These are phyloP conservation scores for Dalbergia cochinchinensis DNA, from an alignment of 306 rosid genomes.

Conservation along the genomic window DNA sequence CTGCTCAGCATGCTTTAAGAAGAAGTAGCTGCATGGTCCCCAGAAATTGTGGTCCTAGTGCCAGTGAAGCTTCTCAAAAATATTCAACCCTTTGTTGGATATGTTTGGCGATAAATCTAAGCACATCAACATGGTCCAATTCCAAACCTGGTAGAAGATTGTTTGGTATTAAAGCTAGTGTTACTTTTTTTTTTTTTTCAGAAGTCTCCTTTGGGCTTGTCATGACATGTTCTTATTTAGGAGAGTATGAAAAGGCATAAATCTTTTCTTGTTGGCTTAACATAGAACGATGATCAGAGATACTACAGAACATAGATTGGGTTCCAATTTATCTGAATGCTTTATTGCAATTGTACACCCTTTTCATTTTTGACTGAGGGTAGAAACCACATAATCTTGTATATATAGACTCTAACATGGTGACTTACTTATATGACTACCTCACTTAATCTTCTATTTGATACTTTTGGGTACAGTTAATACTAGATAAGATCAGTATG, in stretches of 20 bases:
- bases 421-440: not conserved
- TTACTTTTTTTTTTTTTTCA: not conserved
- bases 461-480: conserved; percentile 14
- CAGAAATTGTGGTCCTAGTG: not conserved
- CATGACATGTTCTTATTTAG: not conserved
- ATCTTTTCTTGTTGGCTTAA: not conserved
- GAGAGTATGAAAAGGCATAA: conserved; percentile 2
- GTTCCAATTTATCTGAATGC: not conserved
- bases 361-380: not conserved
- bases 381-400: conserved; percentile 18
- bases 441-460: not conserved
- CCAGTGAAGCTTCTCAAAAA: not conserved
- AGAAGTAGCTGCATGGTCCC: conserved; percentile 10
- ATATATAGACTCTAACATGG: not conserved
- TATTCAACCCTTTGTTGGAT: not conserved
- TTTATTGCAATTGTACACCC: not conserved
- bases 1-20: conserved; percentile 12
- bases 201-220: not conserved
- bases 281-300: not conserved
- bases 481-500: conserved; percentile 18
- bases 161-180: not conserved
- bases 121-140: not conserved
- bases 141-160: not conserved
- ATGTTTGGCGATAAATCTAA: not conserved
- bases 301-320: conserved; percentile 1